phyloP scores from a whole-genome alignment of 179 eudicot genomes.

The Amaranthus tricolor region DNA sequence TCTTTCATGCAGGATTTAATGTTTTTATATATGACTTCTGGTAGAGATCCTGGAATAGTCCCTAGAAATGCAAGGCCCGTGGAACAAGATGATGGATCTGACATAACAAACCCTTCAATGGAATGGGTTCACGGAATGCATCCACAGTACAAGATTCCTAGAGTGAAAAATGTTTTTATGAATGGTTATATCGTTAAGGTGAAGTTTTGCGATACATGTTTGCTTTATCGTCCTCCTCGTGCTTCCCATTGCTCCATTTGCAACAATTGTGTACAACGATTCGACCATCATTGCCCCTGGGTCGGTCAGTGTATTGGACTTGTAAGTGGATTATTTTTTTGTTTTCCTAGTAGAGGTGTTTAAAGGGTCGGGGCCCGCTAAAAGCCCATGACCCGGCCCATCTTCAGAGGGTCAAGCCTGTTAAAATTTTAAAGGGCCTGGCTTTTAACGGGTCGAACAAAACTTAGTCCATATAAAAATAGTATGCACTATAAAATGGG shows the following conservation, averaged over 20 bases:
- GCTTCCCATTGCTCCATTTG: conserved; percentile 59
- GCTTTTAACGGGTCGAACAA: too few relatives aligned
- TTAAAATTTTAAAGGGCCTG: too few relatives aligned
- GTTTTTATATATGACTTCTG: conserved; percentile 59
- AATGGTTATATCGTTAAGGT: conserved; percentile 59
- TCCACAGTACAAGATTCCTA: conserved; percentile 50
- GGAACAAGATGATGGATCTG: conserved; percentile 41
- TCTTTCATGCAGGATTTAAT: conserved; percentile 46
- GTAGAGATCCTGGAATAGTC: conserved; percentile 72
- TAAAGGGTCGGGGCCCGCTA: too few relatives aligned
- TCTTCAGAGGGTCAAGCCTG: too few relatives aligned
- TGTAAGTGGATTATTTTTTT: conserved; percentile 27
- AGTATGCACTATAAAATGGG: too few relatives aligned
- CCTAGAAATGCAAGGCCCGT: conserved; percentile 58
- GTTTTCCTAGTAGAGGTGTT: too few relatives aligned
- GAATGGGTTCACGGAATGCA: conserved; percentile 59
- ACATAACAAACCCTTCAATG: conserved; percentile 46
- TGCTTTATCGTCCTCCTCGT: conserved; percentile 53
- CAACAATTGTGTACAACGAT: conserved; percentile 52
- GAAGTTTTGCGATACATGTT: conserved; percentile 67
- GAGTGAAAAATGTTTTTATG: conserved; percentile 47
- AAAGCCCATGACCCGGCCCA: too few relatives aligned
- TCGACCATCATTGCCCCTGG: conserved; percentile 59
- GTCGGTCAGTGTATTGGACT: conserved; percentile 58
- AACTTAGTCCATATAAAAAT: too few relatives aligned